Percentiles rank a stretch among this genome's conserved stretches.
Evolutionary conservation across 1,139 yeast genomes (phyloP).

Genomic region (Debaryomyces fabryi): DNA sequence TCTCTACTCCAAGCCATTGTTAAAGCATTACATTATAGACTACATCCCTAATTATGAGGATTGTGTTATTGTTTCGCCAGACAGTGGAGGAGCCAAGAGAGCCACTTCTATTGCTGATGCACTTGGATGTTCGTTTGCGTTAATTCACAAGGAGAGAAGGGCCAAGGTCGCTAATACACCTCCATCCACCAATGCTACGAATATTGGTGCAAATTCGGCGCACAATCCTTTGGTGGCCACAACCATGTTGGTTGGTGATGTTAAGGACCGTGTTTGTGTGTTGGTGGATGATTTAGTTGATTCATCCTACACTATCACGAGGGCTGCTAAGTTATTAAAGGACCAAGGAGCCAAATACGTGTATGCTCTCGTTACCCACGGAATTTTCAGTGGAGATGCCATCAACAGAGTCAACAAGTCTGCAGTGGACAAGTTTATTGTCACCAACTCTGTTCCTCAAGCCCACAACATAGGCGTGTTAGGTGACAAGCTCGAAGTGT

Average conservation of each 20-base stretch:
- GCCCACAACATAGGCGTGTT: constrained; percentile 57
- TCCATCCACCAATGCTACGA: constrained; percentile 25
- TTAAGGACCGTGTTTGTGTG: constrained; percentile 78
- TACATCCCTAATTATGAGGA: constrained; percentile 73
- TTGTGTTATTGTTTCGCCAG: constrained; percentile 90
- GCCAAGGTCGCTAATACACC: constrained; percentile 44
- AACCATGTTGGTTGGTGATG: constrained; percentile 94
- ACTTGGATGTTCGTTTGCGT: constrained; percentile 85
- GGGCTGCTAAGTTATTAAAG: constrained; percentile 88
- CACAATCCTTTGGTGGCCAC: constrained; percentile 50
- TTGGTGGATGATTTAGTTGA: constrained; percentile 92
- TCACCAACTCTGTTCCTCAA: constrained; percentile 95
- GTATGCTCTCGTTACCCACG: constrained; percentile 90
- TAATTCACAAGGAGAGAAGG: constrained; percentile 93
- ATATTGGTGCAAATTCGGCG: constrained; percentile 9
- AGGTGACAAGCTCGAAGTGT: constrained; percentile 67
- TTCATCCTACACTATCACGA: constrained; percentile 86
- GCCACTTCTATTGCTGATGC: constrained; percentile 95
- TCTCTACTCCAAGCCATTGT: constrained; percentile 78
- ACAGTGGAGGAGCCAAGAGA: constrained; percentile 97
- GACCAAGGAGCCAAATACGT: constrained; percentile 91
- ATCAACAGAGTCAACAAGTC: constrained; percentile 67
- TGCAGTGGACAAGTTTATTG: constrained; percentile 79
- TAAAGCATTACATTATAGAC: constrained; percentile 77
- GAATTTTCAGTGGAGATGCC: constrained; percentile 92